Percentiles rank a stretch among this genome's conserved stretches.
These are phyloP conservation scores for Acanthamoeba rhysodes DNA, from an alignment of 208 protist species.

Conservation along the genomic window DNA sequence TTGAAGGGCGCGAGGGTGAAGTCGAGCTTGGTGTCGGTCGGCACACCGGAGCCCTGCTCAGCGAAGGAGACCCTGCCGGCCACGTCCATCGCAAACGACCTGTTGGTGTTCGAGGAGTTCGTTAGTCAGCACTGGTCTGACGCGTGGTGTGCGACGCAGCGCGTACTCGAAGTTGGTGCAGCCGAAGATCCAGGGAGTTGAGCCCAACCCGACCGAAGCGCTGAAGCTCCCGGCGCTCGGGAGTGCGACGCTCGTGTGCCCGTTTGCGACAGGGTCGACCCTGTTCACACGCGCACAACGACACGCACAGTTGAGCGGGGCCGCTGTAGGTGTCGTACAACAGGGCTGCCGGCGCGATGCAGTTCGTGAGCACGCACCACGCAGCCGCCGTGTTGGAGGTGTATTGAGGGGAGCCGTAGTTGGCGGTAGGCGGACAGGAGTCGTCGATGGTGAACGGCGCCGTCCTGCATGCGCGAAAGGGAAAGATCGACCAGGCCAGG, in stretches of 20 bases:
- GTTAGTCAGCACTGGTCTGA: background rate
- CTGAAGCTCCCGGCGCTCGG: slow-evolving; percentile 2
- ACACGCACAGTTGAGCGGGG: background rate
- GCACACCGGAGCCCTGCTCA: background rate
- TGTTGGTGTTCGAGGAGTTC: background rate
- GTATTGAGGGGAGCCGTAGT: background rate
- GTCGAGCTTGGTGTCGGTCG: background rate
- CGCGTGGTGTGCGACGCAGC: background rate
- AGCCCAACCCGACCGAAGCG: background rate
- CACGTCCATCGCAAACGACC: slow-evolving; percentile 34
- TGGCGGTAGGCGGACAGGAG: background rate
- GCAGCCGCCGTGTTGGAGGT: background rate
- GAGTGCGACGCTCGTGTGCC: background rate
- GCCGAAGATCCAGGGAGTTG: background rate
- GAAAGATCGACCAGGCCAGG: background rate
- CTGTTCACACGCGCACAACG: background rate
- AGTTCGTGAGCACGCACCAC: background rate
- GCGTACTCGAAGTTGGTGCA: slow-evolving; percentile 31
- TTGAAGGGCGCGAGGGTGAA: slow-evolving; percentile 48
- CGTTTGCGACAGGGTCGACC: background rate
- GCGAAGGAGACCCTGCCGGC: slow-evolving; percentile 23
- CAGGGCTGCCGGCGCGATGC: background rate
- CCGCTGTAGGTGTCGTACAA: background rate
- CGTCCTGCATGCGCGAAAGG: background rate
- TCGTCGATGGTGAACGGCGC: slow-evolving; percentile 27